Conservation (phyloP, 164 flowering plant species). For the Tetracentron sinense region DNA sequence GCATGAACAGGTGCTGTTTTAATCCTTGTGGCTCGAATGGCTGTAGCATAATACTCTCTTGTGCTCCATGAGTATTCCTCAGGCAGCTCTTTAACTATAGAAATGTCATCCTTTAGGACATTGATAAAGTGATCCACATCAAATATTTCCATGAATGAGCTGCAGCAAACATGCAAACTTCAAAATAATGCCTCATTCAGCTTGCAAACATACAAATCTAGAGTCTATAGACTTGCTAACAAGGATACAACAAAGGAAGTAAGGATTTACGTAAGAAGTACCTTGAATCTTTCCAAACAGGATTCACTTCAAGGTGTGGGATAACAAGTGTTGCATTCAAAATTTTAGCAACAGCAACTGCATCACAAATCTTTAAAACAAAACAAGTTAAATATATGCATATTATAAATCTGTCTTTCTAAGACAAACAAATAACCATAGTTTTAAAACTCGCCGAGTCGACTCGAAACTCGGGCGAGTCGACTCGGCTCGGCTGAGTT, state of each 20-base stretch:
- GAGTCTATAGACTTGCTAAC: no score
- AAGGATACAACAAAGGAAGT: neutral
- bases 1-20: constrained; percentile 97
- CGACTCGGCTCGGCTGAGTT: no score
- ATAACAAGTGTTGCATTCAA: constrained; percentile 96
- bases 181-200: constrained; percentile 6
- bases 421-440: neutral
- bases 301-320: constrained; percentile 91
- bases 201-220: neutral
- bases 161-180: constrained; percentile 36
- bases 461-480: no score
- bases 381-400: neutral
- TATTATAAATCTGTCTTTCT: no score
- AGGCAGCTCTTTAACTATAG: constrained; percentile 81
- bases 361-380: constrained; percentile 75
- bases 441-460: no score
- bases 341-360: constrained; percentile 96
- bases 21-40: constrained; percentile 79
- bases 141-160: constrained; percentile 88
- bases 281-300: constrained; percentile 98
- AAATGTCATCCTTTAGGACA: constrained; percentile 77
- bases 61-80: constrained; percentile 90
- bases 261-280: constrained; percentile 14
- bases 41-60: constrained; percentile 90
- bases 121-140: constrained; percentile 96